Evolutionary conservation across 148 eudicot genomes (phyloP).

Genomic region (Spergularia marina): DNA sequence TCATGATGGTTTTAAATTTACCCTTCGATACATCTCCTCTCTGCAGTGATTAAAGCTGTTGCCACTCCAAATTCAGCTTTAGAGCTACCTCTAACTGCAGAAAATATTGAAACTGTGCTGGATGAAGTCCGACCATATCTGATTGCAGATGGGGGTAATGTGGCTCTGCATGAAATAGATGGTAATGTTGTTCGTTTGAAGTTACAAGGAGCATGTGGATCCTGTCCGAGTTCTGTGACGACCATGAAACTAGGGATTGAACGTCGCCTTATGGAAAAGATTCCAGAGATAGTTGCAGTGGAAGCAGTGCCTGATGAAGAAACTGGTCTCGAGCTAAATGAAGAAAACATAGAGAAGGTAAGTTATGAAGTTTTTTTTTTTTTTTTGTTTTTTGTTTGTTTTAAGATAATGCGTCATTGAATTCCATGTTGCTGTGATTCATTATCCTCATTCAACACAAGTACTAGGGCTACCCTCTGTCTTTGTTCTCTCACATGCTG

Average conservation of each 20-base stretch:
- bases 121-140: conserved; percentile 90
- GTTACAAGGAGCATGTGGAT: conserved; percentile 95
- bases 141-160: conserved; percentile 94
- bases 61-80: conserved; percentile 65
- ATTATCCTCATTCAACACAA: too few species aligned
- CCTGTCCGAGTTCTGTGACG: conserved; percentile 82
- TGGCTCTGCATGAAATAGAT: conserved; percentile 87
- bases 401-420: background rate
- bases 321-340: conserved; percentile 90
- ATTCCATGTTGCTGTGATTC: background rate
- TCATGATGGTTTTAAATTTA: background rate
- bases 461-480: too few species aligned
- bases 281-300: conserved; percentile 88
- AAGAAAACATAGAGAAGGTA: conserved; percentile 95
- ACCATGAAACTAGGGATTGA: conserved; percentile 97
- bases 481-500: too few species aligned
- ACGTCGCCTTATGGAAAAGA: conserved; percentile 86
- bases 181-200: conserved; percentile 76
- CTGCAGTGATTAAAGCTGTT: conserved; percentile 73
- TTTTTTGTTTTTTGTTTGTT: too few species aligned
- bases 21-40: background rate
- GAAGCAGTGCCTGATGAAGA: conserved; percentile 87
- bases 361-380: background rate
- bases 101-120: conserved; percentile 77
- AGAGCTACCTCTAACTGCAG: conserved; percentile 78